These are phyloP conservation scores for Rhodotorula paludigena DNA, from an alignment of 768 basidiomycete genomes.

Conservation along the genomic window DNA sequence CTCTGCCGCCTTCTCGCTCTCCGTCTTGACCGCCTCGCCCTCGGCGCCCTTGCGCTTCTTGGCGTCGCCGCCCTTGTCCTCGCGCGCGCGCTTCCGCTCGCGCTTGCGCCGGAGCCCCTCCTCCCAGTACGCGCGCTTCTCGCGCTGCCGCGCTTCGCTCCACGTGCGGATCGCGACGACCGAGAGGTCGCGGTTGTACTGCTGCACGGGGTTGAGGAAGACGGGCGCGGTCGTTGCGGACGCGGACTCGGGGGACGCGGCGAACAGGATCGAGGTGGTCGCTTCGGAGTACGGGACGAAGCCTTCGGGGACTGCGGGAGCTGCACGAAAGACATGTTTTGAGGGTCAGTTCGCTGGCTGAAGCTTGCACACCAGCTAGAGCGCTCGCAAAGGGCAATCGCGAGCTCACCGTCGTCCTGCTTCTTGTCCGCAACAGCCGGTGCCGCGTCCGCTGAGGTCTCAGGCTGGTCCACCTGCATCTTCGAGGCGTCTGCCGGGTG, in stretches of 20 bases:
- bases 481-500: neutral
- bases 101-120: constrained; percentile 43
- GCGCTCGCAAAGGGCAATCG: too few species aligned
- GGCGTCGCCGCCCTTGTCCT: neutral
- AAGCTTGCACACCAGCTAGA: too few species aligned
- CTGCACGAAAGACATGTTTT: neutral
- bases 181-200: constrained; percentile 93
- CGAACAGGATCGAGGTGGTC: constrained; percentile 37
- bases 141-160: constrained; percentile 66
- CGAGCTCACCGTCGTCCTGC: neutral
- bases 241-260: constrained; percentile 3
- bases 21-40: neutral
- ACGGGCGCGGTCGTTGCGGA: constrained; percentile 59
- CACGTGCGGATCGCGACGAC: constrained; percentile 85
- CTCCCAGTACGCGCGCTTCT: constrained; percentile 62
- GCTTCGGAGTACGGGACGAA: constrained; percentile 34
- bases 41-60: constrained; percentile 20
- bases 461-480: neutral
- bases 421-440: fast-evolving
- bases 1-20: neutral
- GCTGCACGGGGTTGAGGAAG: constrained; percentile 94
- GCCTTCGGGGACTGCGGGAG: constrained; percentile 8
- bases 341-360: neutral
- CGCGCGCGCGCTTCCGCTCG: constrained; percentile 48
- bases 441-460: neutral